Evolutionary conservation across 176 grass and related monocot species (phyloP), one percentile per base, ranked within the genome.

Genomic region (Eremochloa ophiuroides): DNA sequence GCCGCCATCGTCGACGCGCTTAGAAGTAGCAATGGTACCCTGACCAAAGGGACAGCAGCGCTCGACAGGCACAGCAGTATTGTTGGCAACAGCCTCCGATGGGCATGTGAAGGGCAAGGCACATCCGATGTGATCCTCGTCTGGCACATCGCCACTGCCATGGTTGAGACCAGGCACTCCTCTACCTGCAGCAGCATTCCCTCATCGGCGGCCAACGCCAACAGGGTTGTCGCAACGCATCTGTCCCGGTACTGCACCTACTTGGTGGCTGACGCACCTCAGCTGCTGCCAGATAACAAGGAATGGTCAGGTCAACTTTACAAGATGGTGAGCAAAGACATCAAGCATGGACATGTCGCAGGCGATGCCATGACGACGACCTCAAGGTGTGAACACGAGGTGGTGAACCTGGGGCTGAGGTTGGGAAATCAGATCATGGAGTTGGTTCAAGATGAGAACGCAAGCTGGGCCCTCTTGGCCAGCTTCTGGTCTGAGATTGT

Each of bases 401-500:
- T 72, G 27, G 27, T 61, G 17, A 72, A 60, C 10, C 62, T 1
- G 2, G 67, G 68, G 1, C 37, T 4, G 2, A 62, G 8, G 28
- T 4, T 82, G 2, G 80, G 80, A 8, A 62, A 33, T 11, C 79
- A 81, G 12, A 25, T 81, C 18, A 6, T 60, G 51, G 11, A 73
- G 9, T 4, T 71, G 16, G 3, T 48, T 33, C 28, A 16, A 5
- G 44, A 43, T 17, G 25, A 59, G 50, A 66, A 22, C 47, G 7
- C 37, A 0, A 37, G 65, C 12, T 70, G 48, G 78, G 35, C 2
- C 6, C 2, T 81, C 10, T 29, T 81, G 35, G 35, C 78, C 23
- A 6, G 50, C 4, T 58, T 81, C 26, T 81, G 79, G 79, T 42
- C n/a, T 1, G 51, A 71, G 66, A 44, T 81, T 22, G 11, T 81